A percentile compares a stretch with the other conserved stretches of the same genome.
Evolutionary conservation across 108 stramenopile species (phyloP).

Genomic region (Cyclotella sp.): DNA sequence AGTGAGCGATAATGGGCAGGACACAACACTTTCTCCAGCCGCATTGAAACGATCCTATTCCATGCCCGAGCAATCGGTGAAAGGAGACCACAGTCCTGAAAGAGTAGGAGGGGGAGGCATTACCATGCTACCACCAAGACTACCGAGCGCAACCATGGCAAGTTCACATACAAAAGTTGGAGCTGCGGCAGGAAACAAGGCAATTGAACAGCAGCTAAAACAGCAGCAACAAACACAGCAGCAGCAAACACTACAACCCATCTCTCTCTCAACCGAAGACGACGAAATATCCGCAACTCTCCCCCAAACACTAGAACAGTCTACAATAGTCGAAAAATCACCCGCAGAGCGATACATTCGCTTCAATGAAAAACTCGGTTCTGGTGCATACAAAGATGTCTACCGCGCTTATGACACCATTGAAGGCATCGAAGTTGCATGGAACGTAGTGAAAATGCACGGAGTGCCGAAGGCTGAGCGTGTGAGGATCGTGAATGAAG

Average conservation of each 20-base stretch:
- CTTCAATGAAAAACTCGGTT: conserved; percentile 94
- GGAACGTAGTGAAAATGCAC: conserved; percentile 94
- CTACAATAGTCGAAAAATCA: conserved; percentile 84
- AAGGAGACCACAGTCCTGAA: background rate
- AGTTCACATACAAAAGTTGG: background rate
- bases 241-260: background rate
- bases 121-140: background rate
- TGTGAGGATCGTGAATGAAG: conserved; percentile 96
- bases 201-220: background rate
- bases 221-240: conserved; percentile 12
- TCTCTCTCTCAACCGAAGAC: conserved; percentile 34
- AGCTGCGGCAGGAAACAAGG: background rate
- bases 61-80: background rate
- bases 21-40: background rate
- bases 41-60: conserved; percentile 6
- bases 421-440: conserved; percentile 98
- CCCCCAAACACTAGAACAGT: conserved; percentile 32
- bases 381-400: conserved; percentile 96
- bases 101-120: background rate
- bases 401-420: conserved; percentile 96
- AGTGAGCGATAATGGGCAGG: background rate
- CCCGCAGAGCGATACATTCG: conserved; percentile 95
- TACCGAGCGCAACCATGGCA: conserved; percentile 8
- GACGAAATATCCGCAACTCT: conserved; percentile 37
- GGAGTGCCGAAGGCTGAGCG: conserved; percentile 89